These are phyloP conservation scores for Rhododendron molle DNA, from an alignment of 148 eudicot species.

Conservation along the genomic window DNA sequence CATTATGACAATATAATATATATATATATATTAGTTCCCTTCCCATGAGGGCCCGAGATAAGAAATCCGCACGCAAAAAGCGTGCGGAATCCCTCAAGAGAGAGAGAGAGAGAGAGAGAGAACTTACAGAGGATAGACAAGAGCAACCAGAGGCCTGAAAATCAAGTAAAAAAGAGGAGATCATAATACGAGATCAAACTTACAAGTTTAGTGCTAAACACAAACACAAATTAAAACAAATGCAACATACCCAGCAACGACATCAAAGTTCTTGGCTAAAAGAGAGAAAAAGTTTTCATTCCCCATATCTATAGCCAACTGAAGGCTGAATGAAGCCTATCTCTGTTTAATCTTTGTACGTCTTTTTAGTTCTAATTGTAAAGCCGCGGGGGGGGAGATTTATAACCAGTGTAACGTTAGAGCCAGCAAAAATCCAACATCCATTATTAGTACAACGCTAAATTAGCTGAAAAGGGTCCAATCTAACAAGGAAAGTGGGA, in stretches of 20 bases:
- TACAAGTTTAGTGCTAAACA: neutral
- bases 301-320: neutral
- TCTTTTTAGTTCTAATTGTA: neutral
- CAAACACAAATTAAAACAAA: neutral
- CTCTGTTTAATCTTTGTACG: neutral
- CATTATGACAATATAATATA: too few species aligned
- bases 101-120: too few species aligned
- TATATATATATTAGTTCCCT: too few species aligned
- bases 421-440: neutral
- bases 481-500: neutral
- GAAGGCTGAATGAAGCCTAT: neutral
- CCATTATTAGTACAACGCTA: neutral
- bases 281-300: neutral
- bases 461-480: neutral
- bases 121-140: conserved; percentile 26
- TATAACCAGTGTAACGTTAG: neutral
- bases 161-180: neutral
- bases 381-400: too few species aligned
- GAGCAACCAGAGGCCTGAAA: conserved; percentile 37
- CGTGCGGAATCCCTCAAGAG: too few species aligned
- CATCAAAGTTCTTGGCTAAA: conserved; percentile 37
- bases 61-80: too few species aligned
- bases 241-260: conserved; percentile 25
- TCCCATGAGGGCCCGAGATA: too few species aligned
- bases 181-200: neutral